These are phyloP conservation scores for Leucocoprinus sp. DNA, from an alignment of 768 basidiomycete species.

Conservation along the genomic window DNA sequence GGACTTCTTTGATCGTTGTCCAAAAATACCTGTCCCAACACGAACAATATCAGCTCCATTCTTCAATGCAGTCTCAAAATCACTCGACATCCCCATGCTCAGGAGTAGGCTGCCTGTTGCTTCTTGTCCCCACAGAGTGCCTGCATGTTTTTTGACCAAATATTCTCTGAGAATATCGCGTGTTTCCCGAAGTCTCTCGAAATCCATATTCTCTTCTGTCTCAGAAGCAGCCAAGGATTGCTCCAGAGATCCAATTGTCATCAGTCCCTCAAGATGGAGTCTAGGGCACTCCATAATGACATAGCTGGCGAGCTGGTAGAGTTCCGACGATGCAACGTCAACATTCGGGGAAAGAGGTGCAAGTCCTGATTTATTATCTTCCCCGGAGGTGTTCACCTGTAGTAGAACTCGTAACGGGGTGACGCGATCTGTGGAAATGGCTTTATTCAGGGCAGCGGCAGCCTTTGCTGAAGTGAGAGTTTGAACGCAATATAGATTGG, in stretches of 20 bases:
- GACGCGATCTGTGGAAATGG: conserved; percentile 47
- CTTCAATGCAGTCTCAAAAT: conserved; percentile 80
- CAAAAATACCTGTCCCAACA: conserved; percentile 90
- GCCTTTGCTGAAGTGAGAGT: conserved; percentile 78
- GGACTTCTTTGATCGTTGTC: conserved; percentile 52
- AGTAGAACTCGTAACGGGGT: conserved; percentile 72
- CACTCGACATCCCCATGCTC: conserved; percentile 97
- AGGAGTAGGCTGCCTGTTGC: conserved; percentile 43
- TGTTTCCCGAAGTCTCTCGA: conserved; percentile 58
- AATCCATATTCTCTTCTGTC: conserved; percentile 55
- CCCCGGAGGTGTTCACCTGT: conserved; percentile 95
- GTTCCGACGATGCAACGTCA: conserved; percentile 35
- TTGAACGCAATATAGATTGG: conserved; percentile 83
- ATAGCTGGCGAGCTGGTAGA: conserved; percentile 59
- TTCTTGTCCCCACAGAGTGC: conserved; percentile 40
- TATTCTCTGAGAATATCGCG: conserved; percentile 46
- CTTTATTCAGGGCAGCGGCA: conserved; percentile 72
- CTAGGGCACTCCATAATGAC: conserved; percentile 67
- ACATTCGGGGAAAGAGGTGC: conserved; percentile 39
- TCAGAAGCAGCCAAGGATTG: conserved; percentile 52
- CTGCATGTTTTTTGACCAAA: conserved; percentile 23
- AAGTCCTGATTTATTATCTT: conserved; percentile 84
- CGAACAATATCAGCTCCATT: conserved; percentile 84
- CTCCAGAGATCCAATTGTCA: conserved; percentile 91
- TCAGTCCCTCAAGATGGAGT: conserved; percentile 76